phyloP scores from a whole-genome alignment of 768 basidiomycete genomes.

The Suillus weaverae region DNA sequence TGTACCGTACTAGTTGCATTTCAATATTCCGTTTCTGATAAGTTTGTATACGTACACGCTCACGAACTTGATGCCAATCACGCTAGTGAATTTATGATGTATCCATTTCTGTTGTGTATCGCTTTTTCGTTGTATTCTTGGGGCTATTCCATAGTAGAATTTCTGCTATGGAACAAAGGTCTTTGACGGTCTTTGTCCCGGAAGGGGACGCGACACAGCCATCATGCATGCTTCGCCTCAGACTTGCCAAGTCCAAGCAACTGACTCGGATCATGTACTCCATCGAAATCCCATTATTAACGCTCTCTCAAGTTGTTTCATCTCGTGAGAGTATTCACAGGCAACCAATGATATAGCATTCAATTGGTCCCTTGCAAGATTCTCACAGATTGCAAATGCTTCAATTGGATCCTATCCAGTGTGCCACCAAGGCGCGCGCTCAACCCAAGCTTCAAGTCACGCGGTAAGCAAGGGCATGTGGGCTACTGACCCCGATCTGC shows the following conservation, averaged over 20 bases:
- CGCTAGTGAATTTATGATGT: conserved; percentile 4
- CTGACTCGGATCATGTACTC: background rate
- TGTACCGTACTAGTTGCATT: conserved; percentile 7
- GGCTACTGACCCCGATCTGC: background rate
- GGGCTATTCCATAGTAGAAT: background rate
- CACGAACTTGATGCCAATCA: conserved; percentile 5
- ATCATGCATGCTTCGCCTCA: background rate
- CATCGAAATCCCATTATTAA: background rate
- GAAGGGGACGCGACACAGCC: background rate
- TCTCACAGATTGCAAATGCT: background rate
- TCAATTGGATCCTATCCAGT: background rate
- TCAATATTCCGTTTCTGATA: background rate
- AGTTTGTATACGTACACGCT: conserved; percentile 1
- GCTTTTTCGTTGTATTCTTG: background rate
- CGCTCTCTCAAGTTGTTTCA: background rate
- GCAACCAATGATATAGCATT: background rate
- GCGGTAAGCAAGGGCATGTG: background rate
- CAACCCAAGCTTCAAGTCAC: background rate
- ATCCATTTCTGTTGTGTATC: background rate
- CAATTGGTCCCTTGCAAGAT: background rate
- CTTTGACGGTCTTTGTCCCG: background rate
- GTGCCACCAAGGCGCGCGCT: background rate
- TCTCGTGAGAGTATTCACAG: background rate
- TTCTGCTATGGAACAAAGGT: background rate
- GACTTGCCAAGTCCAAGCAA: too few relatives aligned